Evolutionary conservation across 192 early-diverging fungal species (phyloP).

Genomic region (Phlyctochytrium arcticum): DNA sequence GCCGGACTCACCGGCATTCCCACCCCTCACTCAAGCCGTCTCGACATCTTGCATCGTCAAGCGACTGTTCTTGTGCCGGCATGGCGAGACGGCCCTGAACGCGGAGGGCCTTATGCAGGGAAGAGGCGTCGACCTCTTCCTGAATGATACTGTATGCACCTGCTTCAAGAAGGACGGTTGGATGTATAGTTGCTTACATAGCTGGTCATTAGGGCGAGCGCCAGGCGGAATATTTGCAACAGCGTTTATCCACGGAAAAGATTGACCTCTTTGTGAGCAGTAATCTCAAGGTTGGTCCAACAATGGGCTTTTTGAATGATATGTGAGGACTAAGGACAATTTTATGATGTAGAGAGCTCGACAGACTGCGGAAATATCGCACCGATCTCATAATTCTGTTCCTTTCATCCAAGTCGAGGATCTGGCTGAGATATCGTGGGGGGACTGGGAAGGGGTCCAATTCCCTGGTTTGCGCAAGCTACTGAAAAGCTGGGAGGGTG

Average conservation of each 20-base stretch:
- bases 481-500: slow-evolving; percentile 39
- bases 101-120: slow-evolving; percentile 44
- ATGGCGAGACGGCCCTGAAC: slow-evolving; percentile 51
- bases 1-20: slow-evolving; percentile 12
- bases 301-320: not conserved
- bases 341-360: slow-evolving; percentile 22
- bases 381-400: slow-evolving; percentile 26
- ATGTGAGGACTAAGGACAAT: not conserved
- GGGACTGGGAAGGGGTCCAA: slow-evolving; percentile 45
- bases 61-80: slow-evolving; percentile 46
- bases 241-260: slow-evolving; percentile 9
- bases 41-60: slow-evolving; percentile 30
- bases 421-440: slow-evolving; percentile 51
- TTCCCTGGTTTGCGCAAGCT: slow-evolving; percentile 27
- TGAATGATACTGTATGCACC: slow-evolving; percentile 33
- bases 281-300: slow-evolving; percentile 31
- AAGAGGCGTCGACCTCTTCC: slow-evolving; percentile 35
- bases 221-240: slow-evolving; percentile 33
- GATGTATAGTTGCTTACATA: not conserved
- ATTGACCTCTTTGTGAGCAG: slow-evolving; percentile 41
- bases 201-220: slow-evolving; percentile 9
- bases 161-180: not conserved
- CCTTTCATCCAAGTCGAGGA: slow-evolving; percentile 34
- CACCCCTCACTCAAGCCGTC: slow-evolving; percentile 13
- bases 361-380: slow-evolving; percentile 42